Evolutionary conservation across 768 basidiomycete species (phyloP).

Genomic region (Atractiella rhizophila): DNA sequence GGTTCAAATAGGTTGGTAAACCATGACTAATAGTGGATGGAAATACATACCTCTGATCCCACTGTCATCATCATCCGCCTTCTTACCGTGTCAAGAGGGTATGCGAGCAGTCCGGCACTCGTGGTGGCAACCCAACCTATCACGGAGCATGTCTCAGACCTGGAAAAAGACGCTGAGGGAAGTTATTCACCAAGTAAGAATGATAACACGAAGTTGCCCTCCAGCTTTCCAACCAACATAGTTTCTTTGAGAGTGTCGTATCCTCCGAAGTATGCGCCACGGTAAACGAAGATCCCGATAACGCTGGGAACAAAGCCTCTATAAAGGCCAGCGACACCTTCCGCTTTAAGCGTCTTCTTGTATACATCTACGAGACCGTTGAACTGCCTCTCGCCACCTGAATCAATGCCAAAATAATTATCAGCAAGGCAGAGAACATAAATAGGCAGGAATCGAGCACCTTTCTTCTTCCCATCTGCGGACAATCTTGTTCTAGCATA

Average conservation of each 20-base stretch:
- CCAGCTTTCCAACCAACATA: conserved; percentile 23
- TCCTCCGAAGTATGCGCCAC: conserved; percentile 30
- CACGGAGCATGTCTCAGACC: too few species aligned
- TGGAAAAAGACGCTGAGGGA: too few species aligned
- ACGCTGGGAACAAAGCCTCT: conserved; percentile 26
- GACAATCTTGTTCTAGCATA: conserved; percentile 27
- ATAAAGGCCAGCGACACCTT: conserved; percentile 26
- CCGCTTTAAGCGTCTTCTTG: conserved; percentile 25
- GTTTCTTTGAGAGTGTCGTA: conserved; percentile 25
- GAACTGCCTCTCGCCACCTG: conserved; percentile 27
- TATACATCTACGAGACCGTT: conserved; percentile 26
- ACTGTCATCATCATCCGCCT: conserved; percentile 31
- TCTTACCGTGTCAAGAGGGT: conserved; percentile 28
- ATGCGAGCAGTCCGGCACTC: conserved; percentile 25
- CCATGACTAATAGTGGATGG: too few species aligned
- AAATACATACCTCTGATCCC: conserved; percentile 30
- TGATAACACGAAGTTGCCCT: conserved; percentile 25
- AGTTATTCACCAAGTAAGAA: too few species aligned
- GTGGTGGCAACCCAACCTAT: conserved; percentile 27
- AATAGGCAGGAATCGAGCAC: too few species aligned
- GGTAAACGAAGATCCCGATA: conserved; percentile 26
- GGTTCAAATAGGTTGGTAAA: too few species aligned
- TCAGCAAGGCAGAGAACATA: too few species aligned
- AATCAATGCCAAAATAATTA: too few species aligned
- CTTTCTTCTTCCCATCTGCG: conserved; percentile 23